Base-by-base conservation (phyloP, 495 filamentous ascomycete genomes). In the Wilcoxina mikolae region DNA sequence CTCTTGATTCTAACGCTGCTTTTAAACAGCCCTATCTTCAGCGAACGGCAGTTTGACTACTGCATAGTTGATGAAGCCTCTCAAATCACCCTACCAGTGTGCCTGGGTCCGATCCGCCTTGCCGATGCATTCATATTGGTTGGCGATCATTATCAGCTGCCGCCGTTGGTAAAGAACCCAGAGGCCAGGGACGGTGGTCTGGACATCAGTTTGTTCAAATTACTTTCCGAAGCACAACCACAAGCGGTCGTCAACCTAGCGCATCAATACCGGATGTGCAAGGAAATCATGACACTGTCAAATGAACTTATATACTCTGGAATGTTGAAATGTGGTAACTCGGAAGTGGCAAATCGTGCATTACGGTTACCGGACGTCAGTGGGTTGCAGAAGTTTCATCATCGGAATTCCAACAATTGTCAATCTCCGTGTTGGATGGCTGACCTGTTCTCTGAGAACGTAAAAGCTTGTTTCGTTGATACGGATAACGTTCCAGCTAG, bases 1-100 rank as follows among this genome's bases (percentile, higher is more conserved):
- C 26, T 31, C 22, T 4, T 7, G 7, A 12, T 49, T 11, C 45
- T 49, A 49, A 49, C 23, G 11, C 7, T 24, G 45, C 9, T 43
- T 35, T 18, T 29, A 55, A 18, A 20, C 5, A 64, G 61, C 65
- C 76, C 78, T 17, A 71, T 98, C 38, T 96, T 98, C 71, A 82
- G 75, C 54, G 82, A 88, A 57, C 84, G 91, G 7, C 80, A 81
- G 5, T 98, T 98, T 57, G 91, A 98, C 69, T 95, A 95, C 66
- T 98, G 91, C 60, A 95, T 98, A 57, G 87, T 98, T 1, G 91
- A 98, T 61, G 91, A 98, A 68, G 91, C 91, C 0, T 95, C 88
- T 5, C 91, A 98, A 64, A 95, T 96, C 68, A 98, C 91, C 2
- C 73, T 98, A 22, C 91, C 91, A 0, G 86, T 93, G 17, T 95